These are phyloP conservation scores for Trichoderma virens DNA, from an alignment of 495 filamentous ascomycete genomes.

Conservation along the genomic window DNA sequence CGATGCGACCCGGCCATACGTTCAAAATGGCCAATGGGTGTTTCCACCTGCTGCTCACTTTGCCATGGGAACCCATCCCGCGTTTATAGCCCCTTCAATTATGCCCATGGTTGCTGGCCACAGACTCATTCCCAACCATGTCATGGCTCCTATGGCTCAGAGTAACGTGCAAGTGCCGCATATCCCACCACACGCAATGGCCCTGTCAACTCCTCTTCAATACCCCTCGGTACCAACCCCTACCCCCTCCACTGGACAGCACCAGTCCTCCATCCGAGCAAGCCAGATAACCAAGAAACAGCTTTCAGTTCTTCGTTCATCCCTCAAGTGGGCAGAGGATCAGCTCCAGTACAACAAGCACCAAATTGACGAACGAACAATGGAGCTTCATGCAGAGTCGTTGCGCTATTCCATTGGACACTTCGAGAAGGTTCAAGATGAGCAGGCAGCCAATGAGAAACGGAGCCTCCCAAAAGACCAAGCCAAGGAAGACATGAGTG, in stretches of 20 bases:
- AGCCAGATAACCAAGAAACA: slow-evolving; percentile 43
- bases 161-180: not conserved
- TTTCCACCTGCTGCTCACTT: slow-evolving; percentile 20
- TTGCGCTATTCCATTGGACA: slow-evolving; percentile 26
- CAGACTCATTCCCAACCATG: not conserved
- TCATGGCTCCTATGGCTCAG: not conserved
- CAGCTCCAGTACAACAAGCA: slow-evolving; percentile 41
- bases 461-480: not conserved
- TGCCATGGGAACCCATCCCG: not conserved
- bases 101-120: slow-evolving; percentile 10
- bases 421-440: slow-evolving; percentile 31
- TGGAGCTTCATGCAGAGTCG: slow-evolving; percentile 23
- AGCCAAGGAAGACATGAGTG: not conserved
- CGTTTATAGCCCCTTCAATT: slow-evolving; percentile 5
- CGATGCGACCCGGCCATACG: slow-evolving; percentile 37
- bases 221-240: not conserved
- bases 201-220: not conserved
- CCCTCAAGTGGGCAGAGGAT: slow-evolving; percentile 32
- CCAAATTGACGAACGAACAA: slow-evolving; percentile 41
- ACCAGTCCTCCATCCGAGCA: slow-evolving; percentile 34
- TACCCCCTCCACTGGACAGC: not conserved
- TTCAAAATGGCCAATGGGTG: slow-evolving; percentile 39
- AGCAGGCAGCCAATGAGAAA: slow-evolving; percentile 29
- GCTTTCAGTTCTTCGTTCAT: slow-evolving; percentile 24
- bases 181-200: not conserved